Evolutionary conservation across 1,284 basidiomycete species (phyloP), one percentile per base, ranked within the genome.

Genomic region (Prillingera fragicola): DNA sequence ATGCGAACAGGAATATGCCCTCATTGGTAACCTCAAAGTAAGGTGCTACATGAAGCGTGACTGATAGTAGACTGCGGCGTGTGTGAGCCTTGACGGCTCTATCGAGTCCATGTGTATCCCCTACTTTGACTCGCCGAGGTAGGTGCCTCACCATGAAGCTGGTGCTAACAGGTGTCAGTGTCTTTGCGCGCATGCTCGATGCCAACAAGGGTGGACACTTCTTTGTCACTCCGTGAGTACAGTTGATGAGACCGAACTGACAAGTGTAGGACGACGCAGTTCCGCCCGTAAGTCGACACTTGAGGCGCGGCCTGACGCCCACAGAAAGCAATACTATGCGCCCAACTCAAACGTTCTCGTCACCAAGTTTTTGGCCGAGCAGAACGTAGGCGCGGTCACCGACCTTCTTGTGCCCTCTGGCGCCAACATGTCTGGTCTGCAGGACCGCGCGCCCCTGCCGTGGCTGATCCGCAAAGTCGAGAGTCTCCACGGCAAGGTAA

Each of bases 391-490:
- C 9, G 78, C 79, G 48, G 77, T 91, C 29, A 90, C 85, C 8
- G 86, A 72, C 52, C 47, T 71, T 33, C 54, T 71, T 21, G 59
- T 71, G 3, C 69, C 69, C 14, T 59, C 57, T 37, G 60, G 59
- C 12, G 67, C 67, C 9, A 69, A 67, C 46, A 23, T 41, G 19
- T 45, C 48, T n/a, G 57, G 61, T 7, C 48, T 45, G 19, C 59
- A 64, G 43, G 56, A 52, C 31, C 41, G 59, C 23, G 45, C 53
- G 0, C 55, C 57, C 14, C 77, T 94, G 5, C 84, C 84, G 23
- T 95, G 90, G 90, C 75, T 95, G 29, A 79, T 91, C 45, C 80
- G 90, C 8, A 82, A 85, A 34, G 82, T 95, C 19, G 88, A 92
- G 72, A 80, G 84, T 48, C 80, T 92, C 53, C 82, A 89, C 15